A percentile compares a stretch with the other conserved stretches of the same genome.
Evolutionary conservation across 129 eudicot genomes (phyloP).

Genomic region (Chrysanthemum seticuspe): DNA sequence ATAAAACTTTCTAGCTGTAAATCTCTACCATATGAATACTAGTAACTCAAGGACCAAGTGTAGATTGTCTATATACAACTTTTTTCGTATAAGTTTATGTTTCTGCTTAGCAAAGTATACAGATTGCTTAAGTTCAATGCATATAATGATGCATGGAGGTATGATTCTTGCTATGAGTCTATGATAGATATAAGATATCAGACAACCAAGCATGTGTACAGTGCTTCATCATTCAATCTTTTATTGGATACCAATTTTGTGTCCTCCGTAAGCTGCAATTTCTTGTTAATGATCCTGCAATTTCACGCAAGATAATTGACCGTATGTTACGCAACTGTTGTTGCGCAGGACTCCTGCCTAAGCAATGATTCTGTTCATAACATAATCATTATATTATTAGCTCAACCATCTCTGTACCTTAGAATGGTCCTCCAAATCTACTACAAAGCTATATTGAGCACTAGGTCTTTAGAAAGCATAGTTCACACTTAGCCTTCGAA

Average conservation of each 20-base stretch:
- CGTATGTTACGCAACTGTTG: conserved; percentile 40
- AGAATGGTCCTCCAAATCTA: conserved; percentile 16
- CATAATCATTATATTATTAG: conserved; percentile 22
- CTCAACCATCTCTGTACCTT: conserved; percentile 16
- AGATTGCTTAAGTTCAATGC: conserved; percentile 21
- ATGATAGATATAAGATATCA: conserved; percentile 8
- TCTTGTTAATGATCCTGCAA: conserved; percentile 39
- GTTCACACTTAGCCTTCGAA: conserved; percentile 5
- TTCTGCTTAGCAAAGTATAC: conserved; percentile 30
- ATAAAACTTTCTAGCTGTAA: not conserved
- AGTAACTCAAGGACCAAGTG: not conserved
- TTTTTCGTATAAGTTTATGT: conserved; percentile 11
- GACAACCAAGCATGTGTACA: conserved; percentile 29
- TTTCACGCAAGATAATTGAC: conserved; percentile 33
- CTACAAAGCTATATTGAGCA: conserved; percentile 19
- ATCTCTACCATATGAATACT: not conserved
- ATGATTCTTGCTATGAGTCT: conserved; percentile 30
- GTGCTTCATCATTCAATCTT: conserved; percentile 33
- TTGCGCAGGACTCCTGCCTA: conserved; percentile 33
- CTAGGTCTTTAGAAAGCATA: conserved; percentile 16
- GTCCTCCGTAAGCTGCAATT: conserved; percentile 36
- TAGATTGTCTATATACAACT: conserved; percentile 13
- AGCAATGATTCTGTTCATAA: conserved; percentile 46
- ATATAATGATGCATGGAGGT: conserved; percentile 36
- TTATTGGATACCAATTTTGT: conserved; percentile 15